Conservation (phyloP, 441 rosid species). For the Viola pubescens region DNA sequence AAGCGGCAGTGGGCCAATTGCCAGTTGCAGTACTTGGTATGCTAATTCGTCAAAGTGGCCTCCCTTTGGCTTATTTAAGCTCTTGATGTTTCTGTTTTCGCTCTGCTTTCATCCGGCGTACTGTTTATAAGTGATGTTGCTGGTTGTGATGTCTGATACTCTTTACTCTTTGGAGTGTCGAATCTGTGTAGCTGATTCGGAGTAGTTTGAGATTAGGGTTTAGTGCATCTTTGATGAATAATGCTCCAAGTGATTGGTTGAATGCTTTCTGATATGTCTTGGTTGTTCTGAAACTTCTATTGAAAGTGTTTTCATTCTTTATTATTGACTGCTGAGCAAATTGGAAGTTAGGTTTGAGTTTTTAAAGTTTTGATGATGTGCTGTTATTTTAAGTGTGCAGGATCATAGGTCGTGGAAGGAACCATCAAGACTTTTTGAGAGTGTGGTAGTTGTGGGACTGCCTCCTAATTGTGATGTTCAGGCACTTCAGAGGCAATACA, state of each 20-base stretch:
- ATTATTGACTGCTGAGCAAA: not conserved
- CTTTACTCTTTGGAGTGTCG: no score
- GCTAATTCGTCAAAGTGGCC: constrained; percentile 16
- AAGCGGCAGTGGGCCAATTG: constrained; percentile 92
- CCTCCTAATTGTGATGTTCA: constrained; percentile 85
- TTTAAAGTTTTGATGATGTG: constrained; percentile 16
- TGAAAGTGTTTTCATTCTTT: no score
- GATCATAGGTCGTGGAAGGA: constrained; percentile 72
- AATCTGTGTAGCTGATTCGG: no score
- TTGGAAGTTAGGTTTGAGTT: not conserved
- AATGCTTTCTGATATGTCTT: no score
- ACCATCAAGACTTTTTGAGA: constrained; percentile 86
- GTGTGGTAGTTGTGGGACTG: constrained; percentile 91
- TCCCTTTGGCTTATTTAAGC: constrained; percentile 1
- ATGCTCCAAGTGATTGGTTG: no score
- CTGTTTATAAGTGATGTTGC: no score
- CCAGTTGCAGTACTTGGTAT: constrained; percentile 84
- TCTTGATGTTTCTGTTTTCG: no score
- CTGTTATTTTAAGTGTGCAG: constrained; percentile 37
- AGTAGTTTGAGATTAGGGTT: no score
- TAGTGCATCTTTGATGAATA: no score
- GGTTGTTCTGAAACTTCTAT: no score
- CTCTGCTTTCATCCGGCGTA: no score
- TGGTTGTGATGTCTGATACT: no score
- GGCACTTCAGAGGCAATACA: constrained; percentile 65